Conservation (phyloP, 1,284 basidiomycete species). For the Hymenochaete sp. region DNA sequence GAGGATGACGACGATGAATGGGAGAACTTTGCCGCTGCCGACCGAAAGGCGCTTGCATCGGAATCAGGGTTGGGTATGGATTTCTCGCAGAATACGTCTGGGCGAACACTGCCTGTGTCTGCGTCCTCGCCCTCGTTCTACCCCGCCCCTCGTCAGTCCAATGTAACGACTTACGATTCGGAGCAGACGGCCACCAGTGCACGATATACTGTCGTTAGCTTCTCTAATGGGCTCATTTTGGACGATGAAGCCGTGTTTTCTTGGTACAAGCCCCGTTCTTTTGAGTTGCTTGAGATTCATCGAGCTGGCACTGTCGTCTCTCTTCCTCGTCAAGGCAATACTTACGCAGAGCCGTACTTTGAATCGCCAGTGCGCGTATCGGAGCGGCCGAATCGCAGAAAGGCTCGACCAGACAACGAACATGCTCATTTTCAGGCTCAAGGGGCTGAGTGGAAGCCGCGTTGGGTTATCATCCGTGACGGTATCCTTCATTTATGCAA, state of each 20-base stretch:
- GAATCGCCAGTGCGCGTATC: conserved; percentile 30
- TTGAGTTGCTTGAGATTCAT: conserved; percentile 63
- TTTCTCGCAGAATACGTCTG: conserved; percentile 1
- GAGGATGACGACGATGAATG: conserved; percentile 18
- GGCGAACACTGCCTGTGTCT: background rate
- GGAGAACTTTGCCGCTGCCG: conserved; percentile 16
- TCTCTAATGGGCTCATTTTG: conserved; percentile 56
- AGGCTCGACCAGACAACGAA: conserved; percentile 16
- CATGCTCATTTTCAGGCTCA: conserved; percentile 14
- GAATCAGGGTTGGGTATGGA: conserved; percentile 8
- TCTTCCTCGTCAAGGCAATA: conserved; percentile 36
- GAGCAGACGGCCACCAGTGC: conserved; percentile 18
- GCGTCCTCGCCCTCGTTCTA: conserved; percentile 1
- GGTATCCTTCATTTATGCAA: conserved; percentile 48
- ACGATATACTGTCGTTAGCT: conserved; percentile 44
- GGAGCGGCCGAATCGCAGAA: conserved; percentile 17
- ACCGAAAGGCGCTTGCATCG: conserved; percentile 18
- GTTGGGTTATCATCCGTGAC: conserved; percentile 54
- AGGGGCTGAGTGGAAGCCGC: conserved; percentile 47
- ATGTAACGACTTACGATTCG: background rate
- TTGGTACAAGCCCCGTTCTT: conserved; percentile 47
- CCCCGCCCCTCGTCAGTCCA: background rate
- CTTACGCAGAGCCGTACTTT: conserved; percentile 61
- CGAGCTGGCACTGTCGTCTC: conserved; percentile 31
- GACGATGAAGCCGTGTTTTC: conserved; percentile 52